These are phyloP conservation scores for Naganishia liquefaciens DNA, from an alignment of 1,284 basidiomycete genomes.

Conservation along the genomic window DNA sequence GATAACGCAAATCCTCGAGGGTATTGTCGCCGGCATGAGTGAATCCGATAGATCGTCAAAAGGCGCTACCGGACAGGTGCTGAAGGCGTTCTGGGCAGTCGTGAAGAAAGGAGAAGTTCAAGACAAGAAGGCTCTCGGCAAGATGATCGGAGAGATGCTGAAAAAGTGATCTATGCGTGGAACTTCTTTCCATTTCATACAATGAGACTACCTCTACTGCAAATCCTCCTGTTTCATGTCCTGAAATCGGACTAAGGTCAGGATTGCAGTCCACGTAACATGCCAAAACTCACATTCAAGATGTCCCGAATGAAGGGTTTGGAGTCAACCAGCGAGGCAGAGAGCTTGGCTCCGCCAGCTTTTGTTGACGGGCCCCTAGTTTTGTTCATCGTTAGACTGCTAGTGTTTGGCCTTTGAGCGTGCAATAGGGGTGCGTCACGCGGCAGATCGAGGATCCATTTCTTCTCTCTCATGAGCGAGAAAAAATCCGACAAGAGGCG, in stretches of 20 bases:
- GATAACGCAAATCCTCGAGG: constrained; percentile 26
- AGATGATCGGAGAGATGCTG: constrained; percentile 35
- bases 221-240: constrained; percentile 3
- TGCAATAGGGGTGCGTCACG: background rate
- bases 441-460: constrained; percentile 61
- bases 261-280: background rate
- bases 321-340: constrained; percentile 16
- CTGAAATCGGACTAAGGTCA: background rate
- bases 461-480: constrained; percentile 65
- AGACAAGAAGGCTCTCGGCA: constrained; percentile 34
- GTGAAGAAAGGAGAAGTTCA: constrained; percentile 33
- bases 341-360: background rate
- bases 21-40: constrained; percentile 24
- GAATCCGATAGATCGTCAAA: constrained; percentile 22
- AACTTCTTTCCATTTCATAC: background rate
- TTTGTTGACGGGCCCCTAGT: background rate
- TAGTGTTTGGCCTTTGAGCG: no score
- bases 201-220: no score
- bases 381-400: background rate
- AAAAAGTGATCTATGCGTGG: constrained; percentile 13
- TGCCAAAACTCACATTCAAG: constrained; percentile 25
- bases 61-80: constrained; percentile 30
- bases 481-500: constrained; percentile 70
- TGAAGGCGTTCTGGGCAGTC: constrained; percentile 31
- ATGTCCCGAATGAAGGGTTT: constrained; percentile 29